Evolutionary conservation across 2,329 filamentous ascomycete genomes (phyloP), one percentile per base, ranked within the genome.

Genomic region (Pseudocercospora fijiensis): DNA sequence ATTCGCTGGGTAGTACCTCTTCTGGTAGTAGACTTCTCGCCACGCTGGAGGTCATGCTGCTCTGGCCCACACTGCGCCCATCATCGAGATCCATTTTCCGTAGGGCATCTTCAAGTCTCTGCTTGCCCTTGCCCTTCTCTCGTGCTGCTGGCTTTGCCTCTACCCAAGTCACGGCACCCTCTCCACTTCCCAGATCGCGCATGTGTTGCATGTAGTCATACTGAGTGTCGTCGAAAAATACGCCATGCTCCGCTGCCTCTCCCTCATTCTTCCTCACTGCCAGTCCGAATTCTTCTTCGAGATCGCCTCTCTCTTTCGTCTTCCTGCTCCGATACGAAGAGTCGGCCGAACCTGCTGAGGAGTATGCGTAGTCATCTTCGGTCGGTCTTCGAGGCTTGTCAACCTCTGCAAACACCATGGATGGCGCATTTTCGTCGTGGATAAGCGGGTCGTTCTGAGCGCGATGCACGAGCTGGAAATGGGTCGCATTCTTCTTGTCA

Each of bases 121-220:
- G 82, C 79, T 92, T 96, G 74, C 88, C 84, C 74, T 91, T 82
- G 69, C 83, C 86, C 61, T 84, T 84, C 59, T 79, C 76, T n/a
- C 82, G 76, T 11, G 82, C 78, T 58, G 85, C 84, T n/a, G 79
- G 76, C 13, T 69, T 68, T 1, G 85, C 85, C 66, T 97, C 92
- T 43, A 99, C 85, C 74, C 96, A 98, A 55, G 93, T 88, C 28
- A 89, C 86, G 61, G 92, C 89, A 11, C 90, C 90, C 4, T 77
- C 78, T 5, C 85, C 79, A 2, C 74, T 74, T 2, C 82, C 91
- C 49, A 99, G 81, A 72, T 98, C 95, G 61, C 92, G 90, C 84
- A 99, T 82, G 78, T 99, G 95, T 78, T 99, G 95, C 95, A 99
- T 99, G 80, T 99, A 99, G 78, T 99, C 95, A 79, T 99, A 99